Base-by-base conservation (phyloP, 2,329 filamentous ascomycete genomes). In the Pseudocercospora vitis region DNA sequence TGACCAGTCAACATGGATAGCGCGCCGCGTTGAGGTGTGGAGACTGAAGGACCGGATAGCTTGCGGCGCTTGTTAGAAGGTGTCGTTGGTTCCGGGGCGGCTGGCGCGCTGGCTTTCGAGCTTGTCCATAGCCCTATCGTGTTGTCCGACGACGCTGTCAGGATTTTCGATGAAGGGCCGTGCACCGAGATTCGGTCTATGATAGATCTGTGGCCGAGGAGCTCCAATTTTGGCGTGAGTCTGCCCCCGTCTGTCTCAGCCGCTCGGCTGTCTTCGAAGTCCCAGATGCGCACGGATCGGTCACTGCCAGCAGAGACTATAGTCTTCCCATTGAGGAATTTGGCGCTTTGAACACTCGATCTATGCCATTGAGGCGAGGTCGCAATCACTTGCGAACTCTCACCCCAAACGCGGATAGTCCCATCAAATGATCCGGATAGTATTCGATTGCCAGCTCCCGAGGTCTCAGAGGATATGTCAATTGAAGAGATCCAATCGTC, bases 391-490 rank as follows among this genome's bases (percentile, higher is more conserved):
- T 94, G 81, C n/a, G 89, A 90, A 0, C 90, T 91, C 60, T 86
- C 85, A 65, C 94, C 88, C 92, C 94, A 99, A 59, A 97, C 80
- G 61, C 91, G 81, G 52, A 97, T 75, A 12, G 95, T 75, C 7
- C 92, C 92, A 70, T 99, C 94, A 69, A 95, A 97, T 44, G 89
- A 92, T 24, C 85, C 90, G n/a, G 90, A 95, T n/a, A 96, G 76
- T 56, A 97, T 86, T 58, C 88, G 78, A 65, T 88, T 84, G 60
- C 86, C 82, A 18, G 83, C 81, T 3, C 19, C 37, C 2, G n/a
- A n/a, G 28, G 24, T 73, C 21, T 73, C 71, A 80, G 90, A 91
- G 19, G 95, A 77, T 3, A 95, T 82, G 70, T 96, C 91, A 21
- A 97, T 84, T 21, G 83, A 82, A 69, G 89, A 89, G 45, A 99